These are phyloP conservation scores for Malus sylvestris DNA, from an alignment of 306 rosid species.

Conservation along the genomic window DNA sequence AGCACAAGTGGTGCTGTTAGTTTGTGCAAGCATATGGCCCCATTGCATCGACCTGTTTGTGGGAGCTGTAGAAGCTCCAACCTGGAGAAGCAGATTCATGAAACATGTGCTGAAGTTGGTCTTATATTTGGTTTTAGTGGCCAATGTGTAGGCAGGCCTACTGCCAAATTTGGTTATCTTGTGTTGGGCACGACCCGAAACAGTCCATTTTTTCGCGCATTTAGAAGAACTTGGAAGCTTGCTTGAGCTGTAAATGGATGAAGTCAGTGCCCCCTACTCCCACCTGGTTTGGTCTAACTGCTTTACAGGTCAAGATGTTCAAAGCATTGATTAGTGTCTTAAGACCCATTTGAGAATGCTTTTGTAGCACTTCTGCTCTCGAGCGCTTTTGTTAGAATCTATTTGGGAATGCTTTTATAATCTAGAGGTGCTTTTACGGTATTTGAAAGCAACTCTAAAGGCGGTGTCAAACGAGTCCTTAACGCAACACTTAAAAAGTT, in stretches of 20 bases:
- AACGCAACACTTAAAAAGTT: too few relatives aligned
- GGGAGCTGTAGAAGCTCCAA: neutral
- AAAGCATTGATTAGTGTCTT: too few relatives aligned
- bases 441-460: too few relatives aligned
- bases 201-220: neutral
- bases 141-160: neutral
- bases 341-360: too few relatives aligned
- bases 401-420: too few relatives aligned
- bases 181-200: neutral
- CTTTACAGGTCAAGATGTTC: neutral
- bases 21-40: neutral
- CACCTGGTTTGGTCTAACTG: neutral
- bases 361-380: too few relatives aligned
- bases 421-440: too few relatives aligned
- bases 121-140: neutral
- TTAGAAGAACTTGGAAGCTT: too few relatives aligned
- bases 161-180: neutral
- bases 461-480: too few relatives aligned
- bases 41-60: neutral
- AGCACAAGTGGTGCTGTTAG: neutral
- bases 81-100: neutral
- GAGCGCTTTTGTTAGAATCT: too few relatives aligned
- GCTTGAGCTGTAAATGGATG: too few relatives aligned
- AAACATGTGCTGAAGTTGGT: neutral
- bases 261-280: neutral